Evolutionary conservation across 148 eudicot species (phyloP), one percentile per base, ranked within the genome.

Genomic region (Rhododendron williamsianum): DNA sequence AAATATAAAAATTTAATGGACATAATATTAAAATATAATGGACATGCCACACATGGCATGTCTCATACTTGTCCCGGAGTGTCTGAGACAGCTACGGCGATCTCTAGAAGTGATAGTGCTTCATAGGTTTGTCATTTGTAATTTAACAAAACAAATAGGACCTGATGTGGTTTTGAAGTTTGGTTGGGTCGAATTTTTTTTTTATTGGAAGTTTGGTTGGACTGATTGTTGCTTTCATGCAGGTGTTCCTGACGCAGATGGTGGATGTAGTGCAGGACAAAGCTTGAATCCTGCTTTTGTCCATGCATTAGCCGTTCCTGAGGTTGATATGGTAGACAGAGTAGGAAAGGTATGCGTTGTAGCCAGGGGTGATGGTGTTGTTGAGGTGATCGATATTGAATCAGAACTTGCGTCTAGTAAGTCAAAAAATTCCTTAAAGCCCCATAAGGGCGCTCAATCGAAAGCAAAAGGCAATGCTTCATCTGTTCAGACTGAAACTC

Each of bases 301-400:
- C 84, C 99, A 97, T 91, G 91, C 99, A 72, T 89, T 95, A 78
- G 94, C 94, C 30, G 92, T 94, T 84, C 99, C 99, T 38, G 98
- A 97, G 85, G 83, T 82, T 78, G 99, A 97, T 85, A 91, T 94
- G 91, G 90, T 89, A 80, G 96, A 94, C 38, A 95, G 87, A 88
- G 76, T 91, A 60, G 98, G 92, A 82, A 94, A 95, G 90, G 84
- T 93, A 63, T 95, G 98, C 89, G 94, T 91, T 46, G 95, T 93
- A 83, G 99, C 97, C 71, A 92, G 97, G 83, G 99, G 99, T 80
- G 99, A 97, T 84, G 99, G 99, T n/a, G 89, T 89, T 88, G 92
- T 97, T 84, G 91, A 91, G 89, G 89, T 97, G 41, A 90, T 97
- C 13, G 89, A 97, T 89, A 84, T 93, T 54, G 98, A 94, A 73